Evolutionary conservation across 805 yeast genomes (phyloP).

Genomic region (Candida multigemmis): DNA sequence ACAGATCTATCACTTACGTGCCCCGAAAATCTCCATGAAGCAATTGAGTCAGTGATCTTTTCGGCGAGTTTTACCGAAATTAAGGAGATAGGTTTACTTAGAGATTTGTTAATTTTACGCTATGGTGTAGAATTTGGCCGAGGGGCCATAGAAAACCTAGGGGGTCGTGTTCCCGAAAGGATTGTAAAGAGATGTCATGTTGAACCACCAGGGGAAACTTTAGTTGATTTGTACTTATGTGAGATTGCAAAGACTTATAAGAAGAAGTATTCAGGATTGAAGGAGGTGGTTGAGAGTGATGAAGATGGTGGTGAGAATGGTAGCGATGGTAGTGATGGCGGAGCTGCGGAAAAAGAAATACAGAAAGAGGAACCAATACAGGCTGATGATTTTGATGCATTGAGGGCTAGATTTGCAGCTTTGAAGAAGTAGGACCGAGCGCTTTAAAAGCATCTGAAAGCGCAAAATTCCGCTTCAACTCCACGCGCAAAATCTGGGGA

Average conservation of each 20-base stretch:
- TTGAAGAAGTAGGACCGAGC: constrained; percentile 27
- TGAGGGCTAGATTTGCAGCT: constrained; percentile 71
- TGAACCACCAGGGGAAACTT: constrained; percentile 54
- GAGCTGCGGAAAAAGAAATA: constrained; percentile 7
- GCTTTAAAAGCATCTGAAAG: background rate
- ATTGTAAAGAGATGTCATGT: constrained; percentile 53
- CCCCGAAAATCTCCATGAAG: constrained; percentile 64
- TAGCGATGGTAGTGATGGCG: constrained; percentile 15
- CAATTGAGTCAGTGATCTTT: constrained; percentile 60
- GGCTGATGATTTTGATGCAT: constrained; percentile 49
- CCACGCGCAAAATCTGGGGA: too few species aligned
- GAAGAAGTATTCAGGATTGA: constrained; percentile 59
- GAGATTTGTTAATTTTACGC: constrained; percentile 52
- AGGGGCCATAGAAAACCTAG: constrained; percentile 41
- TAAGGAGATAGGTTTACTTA: constrained; percentile 54
- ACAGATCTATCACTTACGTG: constrained; percentile 34
- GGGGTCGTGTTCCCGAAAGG: constrained; percentile 55
- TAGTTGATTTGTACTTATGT: constrained; percentile 61
- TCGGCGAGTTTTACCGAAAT: constrained; percentile 68
- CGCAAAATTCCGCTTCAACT: too few species aligned
- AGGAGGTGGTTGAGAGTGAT: constrained; percentile 11
- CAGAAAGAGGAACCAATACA: constrained; percentile 10
- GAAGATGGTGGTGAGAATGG: constrained; percentile 22
- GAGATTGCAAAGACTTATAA: constrained; percentile 78
- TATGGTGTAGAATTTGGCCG: constrained; percentile 63